phyloP scores from a whole-genome alignment of 257 asterid genomes.

The Petunia axillaris region DNA sequence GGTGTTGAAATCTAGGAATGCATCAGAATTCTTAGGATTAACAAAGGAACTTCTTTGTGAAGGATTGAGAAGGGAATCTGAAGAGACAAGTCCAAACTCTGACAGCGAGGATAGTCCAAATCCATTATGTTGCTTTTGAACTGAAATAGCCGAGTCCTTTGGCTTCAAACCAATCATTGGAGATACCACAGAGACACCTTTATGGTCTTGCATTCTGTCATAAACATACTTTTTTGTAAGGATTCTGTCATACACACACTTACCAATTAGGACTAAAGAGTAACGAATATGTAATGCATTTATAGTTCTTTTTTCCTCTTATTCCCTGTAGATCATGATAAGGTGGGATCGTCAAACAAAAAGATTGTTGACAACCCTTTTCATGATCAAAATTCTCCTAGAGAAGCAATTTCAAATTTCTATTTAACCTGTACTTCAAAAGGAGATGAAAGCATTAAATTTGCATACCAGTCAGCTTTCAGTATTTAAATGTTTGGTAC shows the following conservation, averaged over 20 bases:
- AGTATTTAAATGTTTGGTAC: background rate
- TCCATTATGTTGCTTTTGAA: constrained; percentile 51
- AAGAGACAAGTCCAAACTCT: constrained; percentile 65
- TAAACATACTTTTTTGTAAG: constrained; percentile 20
- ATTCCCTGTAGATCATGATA: background rate
- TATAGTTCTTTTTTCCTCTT: background rate
- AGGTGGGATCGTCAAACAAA: background rate
- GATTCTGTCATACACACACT: background rate
- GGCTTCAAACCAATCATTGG: constrained; percentile 42
- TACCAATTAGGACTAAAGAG: background rate
- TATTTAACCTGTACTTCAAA: background rate
- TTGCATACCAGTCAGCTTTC: background rate
- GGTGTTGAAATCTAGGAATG: constrained; percentile 44
- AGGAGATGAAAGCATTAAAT: constrained; percentile 5
- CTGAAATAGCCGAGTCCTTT: constrained; percentile 43
- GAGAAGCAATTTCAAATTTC: constrained; percentile 16
- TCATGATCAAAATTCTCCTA: constrained; percentile 1
- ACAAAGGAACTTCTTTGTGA: constrained; percentile 55
- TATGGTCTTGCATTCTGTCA: constrained; percentile 63
- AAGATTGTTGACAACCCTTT: background rate
- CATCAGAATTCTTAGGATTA: constrained; percentile 43
- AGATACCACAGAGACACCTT: constrained; percentile 43
- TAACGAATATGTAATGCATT: background rate
- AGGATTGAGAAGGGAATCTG: constrained; percentile 68
- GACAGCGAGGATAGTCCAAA: constrained; percentile 44